These are phyloP conservation scores for Cyberlindnera japonica DNA, from an alignment of 805 yeast genomes.

Conservation along the genomic window DNA sequence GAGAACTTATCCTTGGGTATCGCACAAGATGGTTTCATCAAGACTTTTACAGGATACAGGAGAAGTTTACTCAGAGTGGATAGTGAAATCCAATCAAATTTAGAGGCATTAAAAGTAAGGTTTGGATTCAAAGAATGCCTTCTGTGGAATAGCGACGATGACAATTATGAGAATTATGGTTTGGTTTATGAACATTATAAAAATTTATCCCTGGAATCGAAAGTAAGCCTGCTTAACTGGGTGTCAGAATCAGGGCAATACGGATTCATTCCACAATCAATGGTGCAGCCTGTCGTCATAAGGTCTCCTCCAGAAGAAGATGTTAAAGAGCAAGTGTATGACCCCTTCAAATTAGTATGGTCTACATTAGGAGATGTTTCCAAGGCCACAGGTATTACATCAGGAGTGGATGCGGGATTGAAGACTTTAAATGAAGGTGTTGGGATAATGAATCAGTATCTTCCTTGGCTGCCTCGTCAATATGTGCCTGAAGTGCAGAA, in stretches of 20 bases:
- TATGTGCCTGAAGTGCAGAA: background rate
- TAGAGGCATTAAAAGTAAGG: slow-evolving; percentile 9
- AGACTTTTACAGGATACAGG: slow-evolving; percentile 26
- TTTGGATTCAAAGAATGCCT: slow-evolving; percentile 19
- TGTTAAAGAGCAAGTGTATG: slow-evolving; percentile 17
- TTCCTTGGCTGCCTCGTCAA: slow-evolving; percentile 4
- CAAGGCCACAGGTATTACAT: slow-evolving; percentile 21
- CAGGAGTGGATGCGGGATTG: slow-evolving; percentile 21
- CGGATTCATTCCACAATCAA: slow-evolving; percentile 13
- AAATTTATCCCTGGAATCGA: slow-evolving; percentile 6
- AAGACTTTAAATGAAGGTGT: slow-evolving; percentile 13
- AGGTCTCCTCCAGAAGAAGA: slow-evolving; percentile 25
- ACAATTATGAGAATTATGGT: slow-evolving; percentile 17
- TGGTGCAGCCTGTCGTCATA: slow-evolving; percentile 21
- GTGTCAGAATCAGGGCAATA: slow-evolving; percentile 16
- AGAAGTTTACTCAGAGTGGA: slow-evolving; percentile 6
- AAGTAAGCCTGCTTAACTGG: slow-evolving; percentile 20
- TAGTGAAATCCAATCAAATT: slow-evolving; percentile 26
- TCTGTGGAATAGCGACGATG: slow-evolving; percentile 16
- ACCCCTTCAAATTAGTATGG: slow-evolving; percentile 27
- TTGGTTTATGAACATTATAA: slow-evolving; percentile 21
- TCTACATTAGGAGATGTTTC: slow-evolving; percentile 25
- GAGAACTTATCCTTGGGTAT: slow-evolving; percentile 27
- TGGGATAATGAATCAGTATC: slow-evolving; percentile 2
- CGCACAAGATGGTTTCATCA: slow-evolving; percentile 33